Base-by-base conservation (phyloP, 352 stramenopile genomes). In the Halophytophthora batemanensis region DNA sequence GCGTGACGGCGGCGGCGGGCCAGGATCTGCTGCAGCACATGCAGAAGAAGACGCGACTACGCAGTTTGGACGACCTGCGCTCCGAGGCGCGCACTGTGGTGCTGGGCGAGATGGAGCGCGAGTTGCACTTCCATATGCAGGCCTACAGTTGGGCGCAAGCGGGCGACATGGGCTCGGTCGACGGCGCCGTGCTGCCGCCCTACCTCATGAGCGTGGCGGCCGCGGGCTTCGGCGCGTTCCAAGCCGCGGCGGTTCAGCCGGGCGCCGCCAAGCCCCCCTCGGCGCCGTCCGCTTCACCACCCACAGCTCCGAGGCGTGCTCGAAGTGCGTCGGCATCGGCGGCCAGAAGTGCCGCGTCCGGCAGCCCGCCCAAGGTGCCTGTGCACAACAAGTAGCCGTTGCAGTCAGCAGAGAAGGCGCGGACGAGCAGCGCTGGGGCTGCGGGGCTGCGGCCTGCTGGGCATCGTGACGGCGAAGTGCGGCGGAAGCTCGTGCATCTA, bases 1-100 rank as follows among this genome's bases (percentile, higher is more conserved):
- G 77, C 31, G 80, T 90, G 53, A 90, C 77, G 18, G 62, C 75
- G 25, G 77, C 77, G 6, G 80, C 80, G 1, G 73, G 80, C 19
- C 80, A 88, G 58, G 77, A 90, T 31, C 64, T 90, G 38, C 61
- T 90, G 38, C 77, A 86, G 56, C 80, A 90, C 58, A 90, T 90
- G 80, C 80, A 90, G 46, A 90, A 87, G 67, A 90, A 90, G 64
- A 90, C 80, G 23, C 68, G 80, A 22, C 56, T 90, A 50, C 75
- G 80, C 17, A 87, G 73, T 29, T 53, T 90, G 18, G 80, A 90
- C 36, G 71, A 88, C 36, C 50, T 90, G 10, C 74, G 80, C 2
- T 72, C 66, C 6, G 80, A 90, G 50, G 74, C 80, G 25, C 68
- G 80, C n/a, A 74, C 66, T 0, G 54, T 81, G 21, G 77, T 88